Base-by-base conservation (phyloP, 163 green algal genomes). In the Coccomyxa subellipsoidea region DNA sequence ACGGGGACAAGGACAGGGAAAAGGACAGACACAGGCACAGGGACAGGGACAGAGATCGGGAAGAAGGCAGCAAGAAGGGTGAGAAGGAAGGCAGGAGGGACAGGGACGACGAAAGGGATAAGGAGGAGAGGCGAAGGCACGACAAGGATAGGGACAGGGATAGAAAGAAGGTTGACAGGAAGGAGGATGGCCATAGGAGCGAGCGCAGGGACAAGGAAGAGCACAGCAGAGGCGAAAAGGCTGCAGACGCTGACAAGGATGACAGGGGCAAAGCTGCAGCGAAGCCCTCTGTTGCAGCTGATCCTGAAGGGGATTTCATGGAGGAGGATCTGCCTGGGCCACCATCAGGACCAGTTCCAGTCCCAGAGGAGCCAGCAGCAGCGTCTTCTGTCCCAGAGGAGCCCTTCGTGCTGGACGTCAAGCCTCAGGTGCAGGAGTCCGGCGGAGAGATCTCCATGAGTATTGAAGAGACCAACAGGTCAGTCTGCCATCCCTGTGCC, bases 381-480 rank as follows among this genome's bases (percentile, higher is more conserved):
- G 47, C 21, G 23, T 12, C 47, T 27, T 12, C 47, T 59, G 23
- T 12, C 5, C 15, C 47, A 59, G 47, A 59, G 4, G 47, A 59
- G 47, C 47, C 47, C 23, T 59, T 59, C 5, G 47, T 18, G 4
- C 21, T 27, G 47, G 47, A 59, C 47, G 23, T 59, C 3, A 59
- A 59, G 23, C 47, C 47, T 18, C 47, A 59, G 47, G 82, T 83
- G 18, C 70, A 84, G n/a, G 83, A 87, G 23, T 77, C 38, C 54
- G 87, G 85, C 2, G 90, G 87, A 31, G 92, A 95, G 76, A 77
- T 94, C 2, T 86, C 80, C 37, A 84, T 97, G 83, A 92, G 85
- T 34, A 90, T 96, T 35, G 91, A 96, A 70, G 93, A 96, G 83
- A 96, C 93, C 4, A 97, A 97, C 88, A 94, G 87, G 92, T 95